These are phyloP conservation scores for Cyphellophora europaea DNA, from an alignment of 2,329 filamentous ascomycete genomes.

Conservation along the genomic window DNA sequence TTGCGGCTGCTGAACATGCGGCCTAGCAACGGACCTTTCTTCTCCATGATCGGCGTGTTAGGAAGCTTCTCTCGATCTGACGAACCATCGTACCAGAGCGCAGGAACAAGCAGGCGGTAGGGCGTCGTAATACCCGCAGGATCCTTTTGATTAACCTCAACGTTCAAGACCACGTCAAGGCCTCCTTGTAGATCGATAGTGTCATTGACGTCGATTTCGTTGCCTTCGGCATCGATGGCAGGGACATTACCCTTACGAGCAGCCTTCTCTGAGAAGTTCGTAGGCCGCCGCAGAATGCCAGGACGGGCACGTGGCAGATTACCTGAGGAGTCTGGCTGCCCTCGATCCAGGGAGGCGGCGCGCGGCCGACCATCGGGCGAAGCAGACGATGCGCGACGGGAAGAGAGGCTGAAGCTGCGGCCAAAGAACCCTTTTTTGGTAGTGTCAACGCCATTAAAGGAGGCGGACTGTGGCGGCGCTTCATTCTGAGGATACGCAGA, in stretches of 20 bases:
- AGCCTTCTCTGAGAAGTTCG: constrained; percentile 56
- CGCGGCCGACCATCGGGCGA: constrained; percentile 7
- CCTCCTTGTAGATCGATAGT: constrained; percentile 70
- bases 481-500: constrained; percentile 27
- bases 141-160: constrained; percentile 78
- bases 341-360: constrained; percentile 16
- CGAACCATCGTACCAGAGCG: constrained; percentile 47
- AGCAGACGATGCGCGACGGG: constrained; percentile 10
- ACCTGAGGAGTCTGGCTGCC: constrained; percentile 13
- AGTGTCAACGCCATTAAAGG: constrained; percentile 13
- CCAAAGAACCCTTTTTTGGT: constrained; percentile 3
- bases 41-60: constrained; percentile 9
- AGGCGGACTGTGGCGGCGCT: constrained; percentile 14
- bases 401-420: not conserved
- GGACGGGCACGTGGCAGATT: too few relatives aligned
- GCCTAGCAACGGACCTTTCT: constrained; percentile 15
- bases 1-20: constrained; percentile 12
- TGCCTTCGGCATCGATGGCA: constrained; percentile 34
- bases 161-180: constrained; percentile 77
- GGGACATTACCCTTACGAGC: constrained; percentile 40
- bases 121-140: constrained; percentile 80
- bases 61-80: constrained; percentile 19
- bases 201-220: constrained; percentile 37
- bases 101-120: constrained; percentile 78
- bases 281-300: constrained; percentile 56